Evolutionary conservation across 164 flowering plant genomes (phyloP), one percentile per base, ranked within the genome.

Genomic region (Malania oleifera): DNA sequence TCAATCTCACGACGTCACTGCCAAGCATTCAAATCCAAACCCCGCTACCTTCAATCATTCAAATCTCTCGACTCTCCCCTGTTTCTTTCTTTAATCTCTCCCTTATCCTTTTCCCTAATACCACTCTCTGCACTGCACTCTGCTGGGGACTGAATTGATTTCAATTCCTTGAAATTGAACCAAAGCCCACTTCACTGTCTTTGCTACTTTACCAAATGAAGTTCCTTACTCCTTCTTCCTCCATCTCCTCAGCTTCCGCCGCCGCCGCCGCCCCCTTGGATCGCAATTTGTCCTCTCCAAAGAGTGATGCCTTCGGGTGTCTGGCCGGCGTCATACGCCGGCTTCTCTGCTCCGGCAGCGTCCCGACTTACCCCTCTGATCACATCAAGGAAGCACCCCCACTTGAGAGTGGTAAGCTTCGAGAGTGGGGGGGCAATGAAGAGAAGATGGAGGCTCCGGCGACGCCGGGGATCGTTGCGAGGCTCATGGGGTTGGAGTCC

Each of bases 401-500:
- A 2, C 37, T 37, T 0, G 25, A 22, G 13, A n/a, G 17, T 22
- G 59, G 49, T 8, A 20, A 23, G 12, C 35, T 17, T 2, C 14
- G 38, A 48, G 31, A 55, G 2, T 26, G 49, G 37, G 52, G 31
- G n/a, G 19, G 31, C 11, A 12, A 7, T 14, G 44, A 47, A 5
- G 52, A 61, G 29, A 57, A 56, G 34, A 26, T 23, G 1, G 73
- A 67, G 18, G 57, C 59, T 24, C 47, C 51, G 1, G 56, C 61
- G 1, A 50, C 54, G 3, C 88, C 83, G 0, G 72, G 77, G 13
- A 5, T 82, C 5, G 85, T 86, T 24, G 89, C 87, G 1, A 73
- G 80, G 69, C 71, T 86, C 11, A 83, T 86, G 93, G 89, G 93
- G 7, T 73, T 86, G 63, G 89, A 83, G 2, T 68, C 78, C 0